phyloP scores from a whole-genome alignment of 306 rosid species.

The Notholithocarpus densiflorus region DNA sequence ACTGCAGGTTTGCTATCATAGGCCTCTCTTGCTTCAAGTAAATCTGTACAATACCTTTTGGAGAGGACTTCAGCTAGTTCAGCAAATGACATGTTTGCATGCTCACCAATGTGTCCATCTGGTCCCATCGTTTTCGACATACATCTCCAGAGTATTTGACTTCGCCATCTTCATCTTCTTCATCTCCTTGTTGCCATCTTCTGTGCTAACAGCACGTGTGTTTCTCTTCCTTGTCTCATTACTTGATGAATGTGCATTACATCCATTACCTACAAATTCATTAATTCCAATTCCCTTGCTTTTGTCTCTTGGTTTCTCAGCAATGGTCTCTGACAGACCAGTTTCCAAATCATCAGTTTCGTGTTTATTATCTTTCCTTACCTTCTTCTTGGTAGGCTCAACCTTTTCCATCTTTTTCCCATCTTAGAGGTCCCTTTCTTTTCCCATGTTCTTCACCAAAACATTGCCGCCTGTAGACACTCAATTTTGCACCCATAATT shows the following conservation, averaged over 20 bases:
- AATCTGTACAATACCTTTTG: constrained; percentile 47
- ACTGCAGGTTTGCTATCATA: constrained; percentile 44
- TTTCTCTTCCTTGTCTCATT: neutral
- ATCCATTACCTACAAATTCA: neutral
- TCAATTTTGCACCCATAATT: too few species aligned
- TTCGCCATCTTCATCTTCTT: constrained; percentile 25
- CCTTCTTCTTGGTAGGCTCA: neutral
- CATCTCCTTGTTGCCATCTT: constrained; percentile 16
- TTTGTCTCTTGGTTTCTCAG: neutral
- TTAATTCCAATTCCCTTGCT: neutral
- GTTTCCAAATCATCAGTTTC: neutral
- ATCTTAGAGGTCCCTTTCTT: constrained; percentile 7
- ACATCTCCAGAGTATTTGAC: constrained; percentile 40
- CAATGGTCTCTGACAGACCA: constrained; percentile 8
- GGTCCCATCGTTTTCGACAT: constrained; percentile 72
- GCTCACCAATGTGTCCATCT: constrained; percentile 66
- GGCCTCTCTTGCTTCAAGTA: constrained; percentile 56
- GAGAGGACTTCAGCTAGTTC: constrained; percentile 72
- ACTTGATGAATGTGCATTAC: neutral
- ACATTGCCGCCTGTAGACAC: neutral
- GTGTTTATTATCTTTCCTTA: constrained; percentile 18
- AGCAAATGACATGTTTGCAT: constrained; percentile 49
- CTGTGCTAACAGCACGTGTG: neutral
- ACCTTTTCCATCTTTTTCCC: constrained; percentile 7
- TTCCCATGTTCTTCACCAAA: constrained; percentile 8